Percentiles rank a stretch among this genome's conserved stretches.
phyloP scores from a whole-genome alignment of 768 basidiomycete genomes.

The Pulveroboletus sp. region DNA sequence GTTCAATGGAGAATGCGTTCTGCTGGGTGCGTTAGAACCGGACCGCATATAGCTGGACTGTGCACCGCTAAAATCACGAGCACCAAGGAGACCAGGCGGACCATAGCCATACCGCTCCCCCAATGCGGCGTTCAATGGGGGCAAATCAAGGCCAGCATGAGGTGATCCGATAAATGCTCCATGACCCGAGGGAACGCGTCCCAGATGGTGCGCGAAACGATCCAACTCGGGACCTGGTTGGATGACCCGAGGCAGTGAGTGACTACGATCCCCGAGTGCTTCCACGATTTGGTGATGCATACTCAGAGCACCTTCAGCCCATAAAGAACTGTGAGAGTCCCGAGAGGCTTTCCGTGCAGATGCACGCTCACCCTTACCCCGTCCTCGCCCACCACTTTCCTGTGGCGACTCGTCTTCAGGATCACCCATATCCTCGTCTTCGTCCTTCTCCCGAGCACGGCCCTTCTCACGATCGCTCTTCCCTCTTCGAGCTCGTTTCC shows the following conservation, averaged over 20 bases:
- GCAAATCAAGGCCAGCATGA: conserved; percentile 56
- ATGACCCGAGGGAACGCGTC: conserved; percentile 32
- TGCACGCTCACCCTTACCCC: conserved; percentile 37
- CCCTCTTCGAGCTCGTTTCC: conserved; percentile 49
- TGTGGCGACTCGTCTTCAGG: conserved; percentile 31
- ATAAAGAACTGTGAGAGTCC: conserved; percentile 32
- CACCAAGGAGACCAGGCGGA: conserved; percentile 28
- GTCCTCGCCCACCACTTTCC: conserved; percentile 27
- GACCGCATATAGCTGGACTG: conserved; percentile 59
- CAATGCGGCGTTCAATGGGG: conserved; percentile 47
- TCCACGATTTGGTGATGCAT: conserved; percentile 34
- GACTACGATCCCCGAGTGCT: conserved; percentile 32
- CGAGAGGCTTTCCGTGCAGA: conserved; percentile 33
- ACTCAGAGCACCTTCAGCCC: conserved; percentile 32
- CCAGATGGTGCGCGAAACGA: conserved; percentile 32
- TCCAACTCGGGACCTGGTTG: conserved; percentile 29
- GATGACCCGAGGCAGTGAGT: conserved; percentile 30
- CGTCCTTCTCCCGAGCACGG: conserved; percentile 35
- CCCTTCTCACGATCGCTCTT: conserved; percentile 36
- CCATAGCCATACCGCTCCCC: conserved; percentile 37
- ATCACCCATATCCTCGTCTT: conserved; percentile 49
- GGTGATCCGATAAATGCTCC: conserved; percentile 33
- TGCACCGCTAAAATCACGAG: conserved; percentile 35
- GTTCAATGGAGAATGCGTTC: conserved; percentile 67
- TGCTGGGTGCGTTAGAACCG: conserved; percentile 61